Percentiles rank a stretch among this genome's conserved stretches.
Conservation (phyloP, 176 grass and related monocot species). For the Lolium perenne region DNA sequence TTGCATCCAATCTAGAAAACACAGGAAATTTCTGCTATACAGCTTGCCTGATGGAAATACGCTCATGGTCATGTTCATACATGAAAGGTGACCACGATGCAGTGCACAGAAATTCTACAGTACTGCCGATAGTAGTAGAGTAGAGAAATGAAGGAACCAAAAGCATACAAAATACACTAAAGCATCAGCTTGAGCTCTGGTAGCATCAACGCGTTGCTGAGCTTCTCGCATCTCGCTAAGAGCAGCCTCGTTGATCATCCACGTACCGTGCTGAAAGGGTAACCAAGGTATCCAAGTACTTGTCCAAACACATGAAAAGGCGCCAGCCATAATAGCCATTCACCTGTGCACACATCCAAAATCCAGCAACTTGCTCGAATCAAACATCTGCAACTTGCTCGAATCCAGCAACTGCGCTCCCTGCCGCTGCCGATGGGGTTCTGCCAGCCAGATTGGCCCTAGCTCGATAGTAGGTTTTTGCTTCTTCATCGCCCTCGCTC, state of each 20-base stretch:
- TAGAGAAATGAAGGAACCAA: neutral
- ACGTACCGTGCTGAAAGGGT: neutral
- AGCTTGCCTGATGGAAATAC: too few species aligned
- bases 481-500: too few species aligned
- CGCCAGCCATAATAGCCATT: neutral
- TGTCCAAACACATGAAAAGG: neutral
- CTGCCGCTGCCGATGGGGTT: too few species aligned
- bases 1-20: too few species aligned
- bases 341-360: neutral
- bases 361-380: neutral
- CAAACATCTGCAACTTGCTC: neutral
- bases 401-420: too few species aligned
- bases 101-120: neutral
- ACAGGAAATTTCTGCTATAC: too few species aligned
- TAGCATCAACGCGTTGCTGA: too few species aligned
- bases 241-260: neutral
- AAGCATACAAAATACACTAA: neutral
- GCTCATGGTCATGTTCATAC: neutral
- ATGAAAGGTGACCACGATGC: neutral
- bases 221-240: too few species aligned
- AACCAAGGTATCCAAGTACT: neutral
- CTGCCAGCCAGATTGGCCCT: too few species aligned
- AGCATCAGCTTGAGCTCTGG: neutral
- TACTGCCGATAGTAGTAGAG: neutral
- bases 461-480: too few species aligned